A percentile compares a stretch with the other conserved stretches of the same genome.
These are phyloP conservation scores for Beta vulgaris DNA, from an alignment of 148 eudicot genomes.

Conservation along the genomic window DNA sequence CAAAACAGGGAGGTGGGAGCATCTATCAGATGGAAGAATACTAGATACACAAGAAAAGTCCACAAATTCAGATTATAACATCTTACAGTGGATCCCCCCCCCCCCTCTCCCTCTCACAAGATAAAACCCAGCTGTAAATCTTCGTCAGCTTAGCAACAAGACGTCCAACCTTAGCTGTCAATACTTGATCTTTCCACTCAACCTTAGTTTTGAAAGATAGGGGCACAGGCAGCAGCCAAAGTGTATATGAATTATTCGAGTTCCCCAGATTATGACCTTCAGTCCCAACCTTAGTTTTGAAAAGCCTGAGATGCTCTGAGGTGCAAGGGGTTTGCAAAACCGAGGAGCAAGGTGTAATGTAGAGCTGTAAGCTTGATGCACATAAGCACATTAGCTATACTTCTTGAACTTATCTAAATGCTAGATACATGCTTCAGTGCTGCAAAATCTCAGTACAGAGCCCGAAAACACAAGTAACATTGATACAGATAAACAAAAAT, in stretches of 20 bases:
- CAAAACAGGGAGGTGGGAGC: not conserved
- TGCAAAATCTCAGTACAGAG: not conserved
- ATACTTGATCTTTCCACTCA: not conserved
- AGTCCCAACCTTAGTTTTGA: not conserved
- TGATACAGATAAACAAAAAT: not conserved
- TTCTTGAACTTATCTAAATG: not conserved
- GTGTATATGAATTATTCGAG: not conserved
- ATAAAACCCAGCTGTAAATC: not conserved
- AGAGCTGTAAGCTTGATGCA: not conserved
- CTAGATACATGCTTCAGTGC: not conserved
- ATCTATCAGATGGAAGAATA: not conserved
- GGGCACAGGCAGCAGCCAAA: not conserved
- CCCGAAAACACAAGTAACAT: not conserved
- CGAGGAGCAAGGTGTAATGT: not conserved
- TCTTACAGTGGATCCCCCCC: not conserved
- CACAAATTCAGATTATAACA: not conserved
- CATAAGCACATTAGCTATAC: not conserved
- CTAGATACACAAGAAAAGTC: not conserved
- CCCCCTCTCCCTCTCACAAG: not conserved
- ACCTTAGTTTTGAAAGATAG: constrained; percentile 1
- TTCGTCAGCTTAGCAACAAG: not conserved
- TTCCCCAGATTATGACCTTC: not conserved
- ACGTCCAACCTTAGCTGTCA: not conserved
- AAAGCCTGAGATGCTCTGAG: not conserved
- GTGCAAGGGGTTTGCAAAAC: not conserved